Percentiles rank a stretch among this genome's conserved stretches.
Evolutionary conservation across 2,329 filamentous ascomycete species (phyloP).

Genomic region (Aspergillus texensis): DNA sequence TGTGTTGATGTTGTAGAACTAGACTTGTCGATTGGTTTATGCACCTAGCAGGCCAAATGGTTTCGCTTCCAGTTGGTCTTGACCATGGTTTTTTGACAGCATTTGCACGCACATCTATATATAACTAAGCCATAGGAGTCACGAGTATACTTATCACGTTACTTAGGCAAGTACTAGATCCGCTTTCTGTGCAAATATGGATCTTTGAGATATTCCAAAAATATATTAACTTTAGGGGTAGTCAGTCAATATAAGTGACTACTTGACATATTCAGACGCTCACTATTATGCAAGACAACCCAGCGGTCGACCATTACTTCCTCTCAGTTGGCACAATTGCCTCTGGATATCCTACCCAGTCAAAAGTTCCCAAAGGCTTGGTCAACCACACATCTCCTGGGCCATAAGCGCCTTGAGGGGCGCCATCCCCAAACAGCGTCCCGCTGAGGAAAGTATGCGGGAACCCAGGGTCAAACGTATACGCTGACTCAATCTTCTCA

Average conservation of each 20-base stretch:
- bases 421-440: neutral
- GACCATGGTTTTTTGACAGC: neutral
- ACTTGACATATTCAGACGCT: too few relatives aligned
- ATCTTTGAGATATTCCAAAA: neutral
- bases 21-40: neutral
- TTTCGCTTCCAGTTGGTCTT: neutral
- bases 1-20: neutral
- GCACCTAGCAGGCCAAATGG: neutral
- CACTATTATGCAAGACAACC: neutral
- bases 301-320: neutral
- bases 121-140: neutral
- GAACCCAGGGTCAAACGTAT: constrained; percentile 59
- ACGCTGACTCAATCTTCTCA: constrained; percentile 54
- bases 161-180: neutral
- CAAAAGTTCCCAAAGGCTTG: neutral
- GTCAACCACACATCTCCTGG: neutral
- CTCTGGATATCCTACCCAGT: neutral
- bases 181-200: neutral
- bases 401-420: neutral
- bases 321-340: neutral
- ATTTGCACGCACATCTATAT: neutral
- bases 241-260: too few relatives aligned
- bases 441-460: constrained; percentile 35
- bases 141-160: neutral
- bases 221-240: too few relatives aligned